phyloP scores from a whole-genome alignment of 805 yeast species.

The Wickerhamomyces sydowiorum region DNA sequence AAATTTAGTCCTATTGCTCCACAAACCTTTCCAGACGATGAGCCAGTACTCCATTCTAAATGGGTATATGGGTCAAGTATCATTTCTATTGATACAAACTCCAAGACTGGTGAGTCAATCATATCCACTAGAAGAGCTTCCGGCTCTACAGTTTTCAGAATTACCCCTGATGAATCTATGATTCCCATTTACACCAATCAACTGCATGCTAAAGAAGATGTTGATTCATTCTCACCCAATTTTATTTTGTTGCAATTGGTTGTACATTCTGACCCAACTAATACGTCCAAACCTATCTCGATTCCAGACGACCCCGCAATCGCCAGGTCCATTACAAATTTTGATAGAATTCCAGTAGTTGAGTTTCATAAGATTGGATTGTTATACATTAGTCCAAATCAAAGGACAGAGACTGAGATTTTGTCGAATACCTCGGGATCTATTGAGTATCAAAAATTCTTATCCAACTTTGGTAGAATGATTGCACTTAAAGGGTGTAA shows the following conservation, averaged over 20 bases:
- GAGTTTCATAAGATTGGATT: constrained; percentile 77
- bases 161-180: constrained; percentile 36
- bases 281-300: constrained; percentile 38
- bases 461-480: constrained; percentile 53
- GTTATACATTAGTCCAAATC: constrained; percentile 67
- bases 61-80: constrained; percentile 64
- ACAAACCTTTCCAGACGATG: constrained; percentile 21
- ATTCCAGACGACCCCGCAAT: constrained; percentile 42
- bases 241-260: constrained; percentile 47
- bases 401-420: constrained; percentile 56
- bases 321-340: constrained; percentile 48
- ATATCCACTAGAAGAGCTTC: constrained; percentile 61
- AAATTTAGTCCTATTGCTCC: constrained; percentile 28
- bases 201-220: constrained; percentile 15
- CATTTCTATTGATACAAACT: constrained; percentile 49
- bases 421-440: constrained; percentile 64
- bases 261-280: constrained; percentile 32
- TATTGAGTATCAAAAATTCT: constrained; percentile 49
- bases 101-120: constrained; percentile 43
- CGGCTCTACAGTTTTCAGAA: constrained; percentile 44
- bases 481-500: constrained; percentile 51
- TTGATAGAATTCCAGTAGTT: constrained; percentile 74
- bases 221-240: constrained; percentile 33
- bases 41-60: constrained; percentile 25
- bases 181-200: constrained; percentile 25